Evolutionary conservation across 306 rosid genomes (phyloP), one percentile per base, ranked within the genome.

Genomic region (Acmispon strigosus): DNA sequence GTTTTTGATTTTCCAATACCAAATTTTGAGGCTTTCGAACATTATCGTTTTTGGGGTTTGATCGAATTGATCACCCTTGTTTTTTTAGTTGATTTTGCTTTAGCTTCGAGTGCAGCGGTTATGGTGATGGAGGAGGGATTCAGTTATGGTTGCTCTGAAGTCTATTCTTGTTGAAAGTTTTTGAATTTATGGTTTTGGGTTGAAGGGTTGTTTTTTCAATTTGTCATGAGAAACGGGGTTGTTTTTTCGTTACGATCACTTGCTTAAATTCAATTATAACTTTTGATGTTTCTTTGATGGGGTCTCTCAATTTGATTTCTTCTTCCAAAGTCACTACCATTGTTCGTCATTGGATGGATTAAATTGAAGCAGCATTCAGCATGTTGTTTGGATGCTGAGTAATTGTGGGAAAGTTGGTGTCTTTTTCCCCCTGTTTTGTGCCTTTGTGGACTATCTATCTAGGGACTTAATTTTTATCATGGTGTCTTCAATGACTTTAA

Each of bases 221-320:
- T 74, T 62, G 78, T 78, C 20, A 19, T 27, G 32, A 12, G 4
- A 66, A 62, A 49, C 51, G 59, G 78, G 75, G 62, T 65, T 74
- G 34, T 80, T 77, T 70, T 44, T 18, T 64, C 53, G 76, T 77
- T 66, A 62, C 11, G 74, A 39, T 56, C 81, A 78, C 80, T 69
- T 72, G 74, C 54, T 68, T 47, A 58, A 13, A 1, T 72, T 49
- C 17, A n/a, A 17, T 39, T 47, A 37, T 64, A 71, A 47, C 64
- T 9, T 77, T 43, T 52, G 2, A 3, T 39, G 0, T 13, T 49
- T 73, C 45, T 66, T 29, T 36, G 22, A 56, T 10, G 55, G 29
- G 59, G 19, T 29, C 7, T 41, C 59, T 78, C 24, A 78, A 50
- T 66, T 65, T 58, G 72, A 43, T 66, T 34, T 42, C 52, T 67